Conservation (phyloP, 192 early-diverging fungal species). For the Coemansia interrupta region DNA sequence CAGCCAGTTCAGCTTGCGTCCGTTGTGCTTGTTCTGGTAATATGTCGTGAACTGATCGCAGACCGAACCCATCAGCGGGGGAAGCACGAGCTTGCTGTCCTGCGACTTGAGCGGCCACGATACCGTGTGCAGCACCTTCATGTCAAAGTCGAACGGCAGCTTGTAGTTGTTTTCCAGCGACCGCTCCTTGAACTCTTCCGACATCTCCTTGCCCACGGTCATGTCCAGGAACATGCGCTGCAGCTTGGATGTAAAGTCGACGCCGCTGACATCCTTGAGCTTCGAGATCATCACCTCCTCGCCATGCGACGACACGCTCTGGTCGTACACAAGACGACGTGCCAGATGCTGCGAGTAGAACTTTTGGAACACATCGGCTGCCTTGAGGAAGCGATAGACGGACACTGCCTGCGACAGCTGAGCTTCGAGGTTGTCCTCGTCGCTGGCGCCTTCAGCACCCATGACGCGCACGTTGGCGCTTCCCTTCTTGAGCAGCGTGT, state of each 20-base stretch:
- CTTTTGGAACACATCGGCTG: slow-evolving; percentile 98
- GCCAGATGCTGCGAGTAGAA: slow-evolving; percentile 93
- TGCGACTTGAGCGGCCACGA: slow-evolving; percentile 87
- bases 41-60: slow-evolving; percentile 83
- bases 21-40: slow-evolving; percentile 84
- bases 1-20: slow-evolving; percentile 91
- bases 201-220: slow-evolving; percentile 83
- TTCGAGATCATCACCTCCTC: slow-evolving; percentile 93
- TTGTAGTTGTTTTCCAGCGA: slow-evolving; percentile 33
- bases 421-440: slow-evolving; percentile 52
- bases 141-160: slow-evolving; percentile 67
- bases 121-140: slow-evolving; percentile 81
- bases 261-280: slow-evolving; percentile 87
- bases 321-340: slow-evolving; percentile 84
- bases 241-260: slow-evolving; percentile 92
- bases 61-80: slow-evolving; percentile 80
- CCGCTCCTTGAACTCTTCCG: slow-evolving; percentile 74
- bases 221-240: slow-evolving; percentile 97
- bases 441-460: slow-evolving; percentile 38
- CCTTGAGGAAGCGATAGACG: slow-evolving; percentile 93
- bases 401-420: slow-evolving; percentile 65
- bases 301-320: slow-evolving; percentile 86
- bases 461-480: slow-evolving; percentile 30
- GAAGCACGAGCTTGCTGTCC: slow-evolving; percentile 77
- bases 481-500: slow-evolving; percentile 83